A percentile compares a stretch with the other conserved stretches of the same genome.
Evolutionary conservation across 139 green algal species (phyloP).

Genomic region (Asterochloris erici): DNA sequence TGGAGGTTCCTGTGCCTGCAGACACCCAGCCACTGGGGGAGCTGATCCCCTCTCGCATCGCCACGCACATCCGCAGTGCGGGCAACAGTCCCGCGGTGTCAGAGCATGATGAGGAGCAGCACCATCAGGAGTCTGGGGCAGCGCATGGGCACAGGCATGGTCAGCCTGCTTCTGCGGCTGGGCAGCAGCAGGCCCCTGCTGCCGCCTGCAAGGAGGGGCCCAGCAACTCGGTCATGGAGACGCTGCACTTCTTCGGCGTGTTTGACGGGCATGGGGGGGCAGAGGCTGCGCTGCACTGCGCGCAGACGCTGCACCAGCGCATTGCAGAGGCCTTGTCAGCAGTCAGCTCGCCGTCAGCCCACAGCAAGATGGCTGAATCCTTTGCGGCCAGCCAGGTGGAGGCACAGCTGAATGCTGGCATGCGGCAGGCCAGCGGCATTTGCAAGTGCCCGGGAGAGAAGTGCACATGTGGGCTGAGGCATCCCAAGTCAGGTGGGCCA

Average conservation of each 20-base stretch:
- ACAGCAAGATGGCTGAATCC: conserved; percentile 9
- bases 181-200: background rate
- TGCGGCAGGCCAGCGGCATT: background rate
- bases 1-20: conserved; percentile 39
- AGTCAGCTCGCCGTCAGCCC: conserved; percentile 14
- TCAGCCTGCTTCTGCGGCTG: no score
- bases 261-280: conserved; percentile 80
- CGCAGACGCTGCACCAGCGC: conserved; percentile 54
- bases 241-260: conserved; percentile 79
- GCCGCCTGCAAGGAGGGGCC: background rate
- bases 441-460: no score
- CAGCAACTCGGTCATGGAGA: conserved; percentile 23
- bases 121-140: background rate
- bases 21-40: conserved; percentile 21
- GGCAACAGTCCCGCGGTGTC: background rate
- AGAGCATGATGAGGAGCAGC: conserved; percentile 1
- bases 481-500: background rate
- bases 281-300: conserved; percentile 64
- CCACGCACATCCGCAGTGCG: conserved; percentile 32
- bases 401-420: background rate
- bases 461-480: no score
- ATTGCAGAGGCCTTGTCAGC: conserved; percentile 44
- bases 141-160: background rate
- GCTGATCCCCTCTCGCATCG: conserved; percentile 49
- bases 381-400: conserved; percentile 7